Percentiles rank a stretch among this genome's conserved stretches.
phyloP scores from a whole-genome alignment of 2,329 filamentous ascomycete species.

The Ophiostoma montium region DNA sequence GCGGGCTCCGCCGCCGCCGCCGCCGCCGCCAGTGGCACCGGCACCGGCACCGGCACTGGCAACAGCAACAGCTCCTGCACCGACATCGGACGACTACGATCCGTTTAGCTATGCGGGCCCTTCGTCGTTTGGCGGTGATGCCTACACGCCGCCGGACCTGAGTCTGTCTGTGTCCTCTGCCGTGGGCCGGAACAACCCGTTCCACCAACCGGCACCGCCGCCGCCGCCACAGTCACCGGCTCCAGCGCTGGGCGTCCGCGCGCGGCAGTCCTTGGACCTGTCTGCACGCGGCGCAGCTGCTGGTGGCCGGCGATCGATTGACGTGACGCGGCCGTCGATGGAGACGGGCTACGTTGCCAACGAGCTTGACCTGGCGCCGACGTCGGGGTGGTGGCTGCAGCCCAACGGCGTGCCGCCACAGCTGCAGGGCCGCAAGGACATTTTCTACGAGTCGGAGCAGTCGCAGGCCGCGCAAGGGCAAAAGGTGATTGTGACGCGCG shows the following conservation, averaged over 20 bases:
- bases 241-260: conserved; percentile 18
- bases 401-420: conserved; percentile 65
- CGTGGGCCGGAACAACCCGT: conserved; percentile 6
- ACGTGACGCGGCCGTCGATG: conserved; percentile 57
- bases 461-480: conserved; percentile 54
- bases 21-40: conserved; percentile 35
- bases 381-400: conserved; percentile 78
- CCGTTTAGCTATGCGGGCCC: conserved; percentile 41
- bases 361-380: conserved; percentile 65
- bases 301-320: conserved; percentile 50
- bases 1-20: conserved; percentile 53
- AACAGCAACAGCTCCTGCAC: conserved; percentile 28
- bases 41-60: conserved; percentile 50
- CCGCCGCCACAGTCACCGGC: conserved; percentile 23
- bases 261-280: conserved; percentile 51
- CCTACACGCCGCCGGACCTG: conserved; percentile 31
- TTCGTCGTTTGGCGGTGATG: conserved; percentile 30
- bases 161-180: conserved; percentile 4
- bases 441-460: conserved; percentile 73
- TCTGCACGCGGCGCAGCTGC: conserved; percentile 28
- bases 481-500: conserved; percentile 58
- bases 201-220: conserved; percentile 21
- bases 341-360: conserved; percentile 77
- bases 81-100: conserved; percentile 53
- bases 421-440: conserved; percentile 69